phyloP scores from a whole-genome alignment of 106 monocot species.

The Dioscorea zingiberensis region DNA sequence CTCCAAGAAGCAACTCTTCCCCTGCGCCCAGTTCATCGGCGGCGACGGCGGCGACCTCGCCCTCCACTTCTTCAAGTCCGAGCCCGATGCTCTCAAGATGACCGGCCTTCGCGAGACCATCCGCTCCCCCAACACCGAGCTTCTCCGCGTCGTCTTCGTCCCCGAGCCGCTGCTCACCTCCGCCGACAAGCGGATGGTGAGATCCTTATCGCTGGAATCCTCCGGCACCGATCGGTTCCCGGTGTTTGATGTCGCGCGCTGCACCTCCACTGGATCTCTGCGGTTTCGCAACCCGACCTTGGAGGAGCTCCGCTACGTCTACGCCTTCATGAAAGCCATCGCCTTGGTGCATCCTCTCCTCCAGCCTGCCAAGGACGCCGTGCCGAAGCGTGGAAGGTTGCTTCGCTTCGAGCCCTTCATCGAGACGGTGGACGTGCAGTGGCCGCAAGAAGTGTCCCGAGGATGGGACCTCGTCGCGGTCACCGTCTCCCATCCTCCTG shows the following conservation, averaged over 20 bases:
- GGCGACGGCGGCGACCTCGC: constrained; percentile 62
- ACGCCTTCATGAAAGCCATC: constrained; percentile 54
- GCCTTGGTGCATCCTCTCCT: constrained; percentile 48
- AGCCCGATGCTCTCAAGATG: constrained; percentile 33
- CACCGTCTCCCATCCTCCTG: constrained; percentile 52
- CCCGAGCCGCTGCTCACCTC: constrained; percentile 28
- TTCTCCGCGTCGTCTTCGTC: constrained; percentile 39
- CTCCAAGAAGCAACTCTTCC: constrained; percentile 34
- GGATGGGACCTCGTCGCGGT: constrained; percentile 40
- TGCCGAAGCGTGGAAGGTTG: constrained; percentile 14
- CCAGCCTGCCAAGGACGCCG: constrained; percentile 4
- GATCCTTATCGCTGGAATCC: constrained; percentile 36
- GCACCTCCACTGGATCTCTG: constrained; percentile 20
- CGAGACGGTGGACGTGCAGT: constrained; percentile 66
- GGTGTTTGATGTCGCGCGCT: constrained; percentile 45
- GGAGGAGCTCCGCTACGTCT: constrained; percentile 52
- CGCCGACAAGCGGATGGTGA: constrained; percentile 41
- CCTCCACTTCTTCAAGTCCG: constrained; percentile 48
- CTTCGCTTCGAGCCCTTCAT: constrained; percentile 40
- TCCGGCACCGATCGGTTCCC: constrained; percentile 29
- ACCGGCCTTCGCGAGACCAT: constrained; percentile 23
- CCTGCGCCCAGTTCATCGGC: constrained; percentile 53
- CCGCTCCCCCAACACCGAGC: constrained; percentile 25
- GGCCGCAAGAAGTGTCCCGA: constrained; percentile 41
- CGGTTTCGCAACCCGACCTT: constrained; percentile 48